Base-by-base conservation (phyloP, 805 yeast species). In the Sugiyamaella qingdaonensis region DNA sequence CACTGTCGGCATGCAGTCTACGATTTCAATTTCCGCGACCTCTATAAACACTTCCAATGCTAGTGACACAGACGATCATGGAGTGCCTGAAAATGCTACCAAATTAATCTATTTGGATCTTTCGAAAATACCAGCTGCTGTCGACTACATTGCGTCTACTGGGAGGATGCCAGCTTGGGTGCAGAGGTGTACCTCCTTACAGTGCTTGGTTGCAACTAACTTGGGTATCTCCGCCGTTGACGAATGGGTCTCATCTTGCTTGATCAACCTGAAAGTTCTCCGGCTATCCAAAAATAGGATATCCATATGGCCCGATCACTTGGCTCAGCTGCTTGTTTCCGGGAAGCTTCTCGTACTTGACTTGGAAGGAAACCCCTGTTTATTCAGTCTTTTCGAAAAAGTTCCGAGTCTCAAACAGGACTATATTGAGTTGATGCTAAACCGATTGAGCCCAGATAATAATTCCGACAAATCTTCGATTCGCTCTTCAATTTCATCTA, bases 351-450 rank as follows among this genome's bases (percentile, higher is more conserved):
- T 49, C 27, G 60, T 61, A 11, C 35, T 65, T 13, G 55, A 55
- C 11, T 48, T 65, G 41, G 65, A 61, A 11, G 68, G 67, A 0
- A 65, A 64, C 51, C 68, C 68, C 0, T 65, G 68, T 37, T 49
- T 64, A 14, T 60, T 56, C 33, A 27, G 19, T 10, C 54, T 58
- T 46, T 57, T 63, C 29, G 51, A 46, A 13, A 60, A 62, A 34
- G 58, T 62, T 1, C 52, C 56, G 10, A 36, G 57, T 11, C 61
- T 64, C 46, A 51, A 55, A 10, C 49, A 58, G 10, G 49, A 54
- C 3, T 63, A 56, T 35, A 21, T 27, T 14, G 58, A 55, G 24
- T 54, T 55, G n/a, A 54, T 51, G 14, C 13, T 41, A 32, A 41
- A 43, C 16, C 43, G 43, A 16, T 9, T 39, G 24, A 19, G 43